Evolutionary conservation across 2,329 filamentous ascomycete genomes (phyloP).

Genomic region (Zymoseptoria ardabiliae): DNA sequence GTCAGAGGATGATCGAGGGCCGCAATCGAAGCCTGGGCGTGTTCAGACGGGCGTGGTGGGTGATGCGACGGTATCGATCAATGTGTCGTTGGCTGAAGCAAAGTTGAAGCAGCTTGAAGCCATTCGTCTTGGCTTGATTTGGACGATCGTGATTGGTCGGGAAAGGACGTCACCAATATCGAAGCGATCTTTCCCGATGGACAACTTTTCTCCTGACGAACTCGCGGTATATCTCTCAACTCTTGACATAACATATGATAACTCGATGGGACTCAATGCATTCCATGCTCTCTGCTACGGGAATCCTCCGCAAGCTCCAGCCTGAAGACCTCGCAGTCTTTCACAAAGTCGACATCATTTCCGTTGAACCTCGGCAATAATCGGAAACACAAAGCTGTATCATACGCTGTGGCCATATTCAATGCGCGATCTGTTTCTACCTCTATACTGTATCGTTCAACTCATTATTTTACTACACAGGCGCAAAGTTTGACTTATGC

Average conservation of each 20-base stretch:
- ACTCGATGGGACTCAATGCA: background rate
- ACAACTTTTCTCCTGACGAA: background rate
- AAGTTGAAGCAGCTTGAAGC: background rate
- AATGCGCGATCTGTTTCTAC: background rate
- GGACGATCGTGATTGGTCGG: too few species aligned
- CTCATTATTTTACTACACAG: background rate
- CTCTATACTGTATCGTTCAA: background rate
- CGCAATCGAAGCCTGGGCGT: background rate
- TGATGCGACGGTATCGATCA: background rate
- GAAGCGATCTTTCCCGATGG: background rate
- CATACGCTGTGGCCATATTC: too few species aligned
- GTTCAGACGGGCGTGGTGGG: background rate
- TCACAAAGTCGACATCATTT: background rate
- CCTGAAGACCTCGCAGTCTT: background rate
- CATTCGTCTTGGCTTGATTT: background rate
- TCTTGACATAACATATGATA: background rate
- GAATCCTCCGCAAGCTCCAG: background rate
- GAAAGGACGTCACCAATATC: background rate
- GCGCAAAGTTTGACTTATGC: conserved; percentile 33
- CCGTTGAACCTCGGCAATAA: background rate
- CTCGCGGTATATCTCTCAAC: background rate
- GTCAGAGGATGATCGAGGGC: background rate
- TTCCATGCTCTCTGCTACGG: background rate
- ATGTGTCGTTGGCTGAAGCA: background rate
- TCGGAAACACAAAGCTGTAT: background rate